Conservation (phyloP, 345 rosid species). For the Aquilaria sinensis region DNA sequence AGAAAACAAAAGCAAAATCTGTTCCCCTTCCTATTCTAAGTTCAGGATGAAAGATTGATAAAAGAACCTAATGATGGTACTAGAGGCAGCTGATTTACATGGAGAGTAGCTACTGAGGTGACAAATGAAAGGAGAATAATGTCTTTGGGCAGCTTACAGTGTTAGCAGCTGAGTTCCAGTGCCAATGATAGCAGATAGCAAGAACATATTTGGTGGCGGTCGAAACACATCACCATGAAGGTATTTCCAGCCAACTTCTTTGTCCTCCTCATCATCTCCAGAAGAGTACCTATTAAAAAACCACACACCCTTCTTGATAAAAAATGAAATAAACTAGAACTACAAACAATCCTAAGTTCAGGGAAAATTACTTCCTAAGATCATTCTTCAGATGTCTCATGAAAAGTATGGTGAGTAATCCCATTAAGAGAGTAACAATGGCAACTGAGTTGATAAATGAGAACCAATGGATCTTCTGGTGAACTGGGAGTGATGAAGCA, state of each 20-base stretch:
- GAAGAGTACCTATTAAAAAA: constrained; percentile 35
- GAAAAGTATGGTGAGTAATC: constrained; percentile 47
- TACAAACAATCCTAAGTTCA: constrained; percentile 1
- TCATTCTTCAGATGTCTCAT: constrained; percentile 67
- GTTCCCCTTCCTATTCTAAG: too few relatives aligned
- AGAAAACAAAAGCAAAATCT: too few relatives aligned
- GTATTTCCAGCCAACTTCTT: constrained; percentile 76
- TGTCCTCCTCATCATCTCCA: constrained; percentile 74
- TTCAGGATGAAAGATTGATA: too few relatives aligned
- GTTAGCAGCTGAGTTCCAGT: constrained; percentile 68
- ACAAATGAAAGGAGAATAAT: constrained; percentile 1
- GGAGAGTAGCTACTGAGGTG: not conserved
- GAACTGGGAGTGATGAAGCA: constrained; percentile 44
- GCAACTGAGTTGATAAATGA: constrained; percentile 55
- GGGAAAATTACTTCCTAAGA: constrained; percentile 42
- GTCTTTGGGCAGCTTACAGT: constrained; percentile 44
- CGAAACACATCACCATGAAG: constrained; percentile 71
- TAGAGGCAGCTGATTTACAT: too few relatives aligned
- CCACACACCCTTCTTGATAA: constrained; percentile 9
- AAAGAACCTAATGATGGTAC: too few relatives aligned
- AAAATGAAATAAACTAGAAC: constrained; percentile 1
- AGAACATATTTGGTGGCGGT: constrained; percentile 49
- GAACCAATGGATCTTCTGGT: constrained; percentile 60
- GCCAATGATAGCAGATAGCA: constrained; percentile 75
- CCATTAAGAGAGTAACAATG: constrained; percentile 46